Conservation (phyloP, 192 early-diverging fungal genomes). For the Geranomyces michiganensis region DNA sequence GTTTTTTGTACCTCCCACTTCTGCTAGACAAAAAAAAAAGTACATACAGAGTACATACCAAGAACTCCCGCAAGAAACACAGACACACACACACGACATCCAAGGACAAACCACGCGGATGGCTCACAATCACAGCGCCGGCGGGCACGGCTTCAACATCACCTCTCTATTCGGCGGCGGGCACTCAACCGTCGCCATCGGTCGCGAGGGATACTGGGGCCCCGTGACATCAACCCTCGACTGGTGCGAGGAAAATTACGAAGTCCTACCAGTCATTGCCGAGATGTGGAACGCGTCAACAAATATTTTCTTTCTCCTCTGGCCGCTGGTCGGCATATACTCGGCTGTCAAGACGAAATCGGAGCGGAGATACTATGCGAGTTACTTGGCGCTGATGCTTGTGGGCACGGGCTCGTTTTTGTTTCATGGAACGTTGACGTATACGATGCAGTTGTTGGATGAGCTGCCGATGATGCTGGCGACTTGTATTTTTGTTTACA, state of each 20-base stretch:
- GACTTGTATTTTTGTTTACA: slow-evolving; percentile 57
- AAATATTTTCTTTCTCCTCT: slow-evolving; percentile 66
- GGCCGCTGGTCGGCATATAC: slow-evolving; percentile 62
- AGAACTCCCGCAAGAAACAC: no score
- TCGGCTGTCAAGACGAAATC: slow-evolving; percentile 47
- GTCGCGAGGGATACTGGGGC: slow-evolving; percentile 13
- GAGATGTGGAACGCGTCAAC: slow-evolving; percentile 78
- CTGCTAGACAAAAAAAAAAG: no score
- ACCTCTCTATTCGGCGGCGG: neutral
- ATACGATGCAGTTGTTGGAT: slow-evolving; percentile 72
- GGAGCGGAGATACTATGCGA: slow-evolving; percentile 55
- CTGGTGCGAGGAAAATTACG: slow-evolving; percentile 70
- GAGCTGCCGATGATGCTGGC: slow-evolving; percentile 70
- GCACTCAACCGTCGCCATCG: neutral
- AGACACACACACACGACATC: no score
- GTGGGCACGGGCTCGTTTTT: slow-evolving; percentile 71
- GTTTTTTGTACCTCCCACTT: no score
- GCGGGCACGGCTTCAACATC: slow-evolving; percentile 1
- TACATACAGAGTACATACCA: no score
- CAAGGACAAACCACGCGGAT: no score
- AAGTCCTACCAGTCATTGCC: slow-evolving; percentile 66
- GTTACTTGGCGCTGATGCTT: slow-evolving; percentile 61
- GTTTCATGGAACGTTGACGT: slow-evolving; percentile 78
- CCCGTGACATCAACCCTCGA: slow-evolving; percentile 45
- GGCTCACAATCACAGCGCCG: no score